Base-by-base conservation (phyloP, 257 asterid species). In the Solanum gracilifrons region DNA sequence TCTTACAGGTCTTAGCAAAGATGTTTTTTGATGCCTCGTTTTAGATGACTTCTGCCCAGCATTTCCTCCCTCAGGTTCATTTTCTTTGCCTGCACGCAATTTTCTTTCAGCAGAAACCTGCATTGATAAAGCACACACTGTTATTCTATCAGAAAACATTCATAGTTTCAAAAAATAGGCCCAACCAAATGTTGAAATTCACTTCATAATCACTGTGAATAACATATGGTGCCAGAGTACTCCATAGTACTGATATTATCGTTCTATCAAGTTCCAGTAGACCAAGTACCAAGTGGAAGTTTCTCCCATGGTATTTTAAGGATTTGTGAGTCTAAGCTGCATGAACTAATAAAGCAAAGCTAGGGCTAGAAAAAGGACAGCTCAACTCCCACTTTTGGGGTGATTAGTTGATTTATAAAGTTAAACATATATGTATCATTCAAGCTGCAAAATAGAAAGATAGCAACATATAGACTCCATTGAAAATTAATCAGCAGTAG, bases 91-190 rank as follows among this genome's bases (percentile, higher is more conserved):
- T 87, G 89, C 73, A 48, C 90, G 92, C 83, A 89, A 86, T 92
- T 93, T 97, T 88, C 88, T 92, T n/a, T 95, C 99, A 85, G 97
- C 93, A 43, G 98, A 92, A 58, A 96, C 95, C 99, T 97, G 93
- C 90, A 91, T 89, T 88, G 88, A 66, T 46, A 89, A 55, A 85
- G 88, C 21, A 88, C 41, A 41, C 32, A 18, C 32, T 80, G 75
- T n/a, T 73, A 25, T 41, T 89, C 74, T 41, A 23, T 64, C 69
- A 39, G 84, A 41, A 60, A 60, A 71, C 37, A 83, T 35, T 18
- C 46, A 29, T 39, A 60, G 36, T 25, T 79, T n/a, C 69, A 74
- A 36, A 36, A 41, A 5, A 31, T 7, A 46, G 85, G 41, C 20
- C 43, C 41, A 31, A 11, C 62, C 68, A 46, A 82, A 82, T 29